A percentile compares a stretch with the other conserved stretches of the same genome.
Conservation (phyloP, 1,139 yeast species). For the Sugiyamaella pinicola region DNA sequence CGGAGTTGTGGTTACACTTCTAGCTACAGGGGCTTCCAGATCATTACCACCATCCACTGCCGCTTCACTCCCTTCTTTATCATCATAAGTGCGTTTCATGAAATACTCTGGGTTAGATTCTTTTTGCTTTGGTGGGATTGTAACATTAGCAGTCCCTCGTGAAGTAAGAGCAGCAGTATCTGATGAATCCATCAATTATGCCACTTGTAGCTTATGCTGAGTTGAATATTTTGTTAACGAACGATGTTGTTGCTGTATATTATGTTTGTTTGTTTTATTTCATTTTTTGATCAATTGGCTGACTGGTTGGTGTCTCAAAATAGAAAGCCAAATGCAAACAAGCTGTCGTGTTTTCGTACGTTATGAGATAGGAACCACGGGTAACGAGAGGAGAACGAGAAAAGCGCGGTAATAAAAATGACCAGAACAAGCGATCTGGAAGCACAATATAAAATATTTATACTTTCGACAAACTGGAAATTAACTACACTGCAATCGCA, state of each 20-base stretch:
- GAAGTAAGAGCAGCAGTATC: background rate
- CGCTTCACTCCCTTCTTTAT: background rate
- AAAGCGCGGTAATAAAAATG: too few species aligned
- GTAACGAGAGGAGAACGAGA: too few species aligned
- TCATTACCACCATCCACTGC: background rate
- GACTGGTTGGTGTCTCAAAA: constrained; percentile 3
- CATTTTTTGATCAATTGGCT: background rate
- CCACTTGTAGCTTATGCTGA: too few species aligned
- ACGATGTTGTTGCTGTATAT: background rate
- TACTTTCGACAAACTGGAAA: background rate
- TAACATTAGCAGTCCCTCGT: background rate
- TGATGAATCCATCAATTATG: background rate
- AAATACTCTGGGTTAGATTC: background rate
- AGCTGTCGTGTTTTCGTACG: too few species aligned
- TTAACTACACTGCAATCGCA: background rate
- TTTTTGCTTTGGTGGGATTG: background rate
- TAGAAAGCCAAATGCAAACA: constrained; percentile 1
- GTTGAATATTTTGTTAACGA: background rate
- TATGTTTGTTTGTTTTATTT: background rate
- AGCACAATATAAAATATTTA: too few species aligned
- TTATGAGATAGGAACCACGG: too few species aligned
- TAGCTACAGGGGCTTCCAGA: background rate
- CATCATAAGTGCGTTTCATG: background rate
- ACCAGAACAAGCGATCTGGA: too few species aligned
- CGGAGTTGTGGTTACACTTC: background rate